phyloP scores from a whole-genome alignment of 768 basidiomycete genomes.

The Suillus spraguei region DNA sequence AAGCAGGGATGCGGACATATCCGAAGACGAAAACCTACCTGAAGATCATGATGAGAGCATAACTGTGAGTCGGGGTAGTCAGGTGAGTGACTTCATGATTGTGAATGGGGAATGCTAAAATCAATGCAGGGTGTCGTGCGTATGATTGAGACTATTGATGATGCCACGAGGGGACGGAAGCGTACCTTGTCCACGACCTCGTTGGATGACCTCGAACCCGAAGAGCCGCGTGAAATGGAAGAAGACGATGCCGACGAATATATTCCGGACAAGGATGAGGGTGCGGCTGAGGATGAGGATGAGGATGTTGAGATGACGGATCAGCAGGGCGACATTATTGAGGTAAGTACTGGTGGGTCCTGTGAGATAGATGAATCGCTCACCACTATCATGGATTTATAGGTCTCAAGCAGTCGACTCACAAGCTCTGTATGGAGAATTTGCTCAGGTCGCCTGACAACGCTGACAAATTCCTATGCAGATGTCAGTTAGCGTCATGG shows the following conservation, averaged over 20 bases:
- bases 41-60: too few relatives aligned
- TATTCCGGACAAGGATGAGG: too few relatives aligned
- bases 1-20: not conserved
- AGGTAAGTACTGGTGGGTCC: conserved; percentile 1
- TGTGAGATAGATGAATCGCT: not conserved
- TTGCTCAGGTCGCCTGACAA: too few relatives aligned
- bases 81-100: not conserved
- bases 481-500: too few relatives aligned
- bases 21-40: too few relatives aligned
- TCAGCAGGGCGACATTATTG: not conserved
- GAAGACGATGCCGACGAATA: not conserved
- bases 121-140: not conserved
- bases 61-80: too few relatives aligned
- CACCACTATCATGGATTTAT: not conserved
- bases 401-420: not conserved
- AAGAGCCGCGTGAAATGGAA: not conserved
- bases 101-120: not conserved
- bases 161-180: not conserved
- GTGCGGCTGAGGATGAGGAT: too few relatives aligned
- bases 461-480: too few relatives aligned
- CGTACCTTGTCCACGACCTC: not conserved
- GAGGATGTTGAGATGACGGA: not conserved
- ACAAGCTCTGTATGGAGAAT: not conserved
- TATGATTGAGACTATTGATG: not conserved
- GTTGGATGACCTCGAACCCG: not conserved